Base-by-base conservation (phyloP, 306 rosid genomes). In the Prunus mira region DNA sequence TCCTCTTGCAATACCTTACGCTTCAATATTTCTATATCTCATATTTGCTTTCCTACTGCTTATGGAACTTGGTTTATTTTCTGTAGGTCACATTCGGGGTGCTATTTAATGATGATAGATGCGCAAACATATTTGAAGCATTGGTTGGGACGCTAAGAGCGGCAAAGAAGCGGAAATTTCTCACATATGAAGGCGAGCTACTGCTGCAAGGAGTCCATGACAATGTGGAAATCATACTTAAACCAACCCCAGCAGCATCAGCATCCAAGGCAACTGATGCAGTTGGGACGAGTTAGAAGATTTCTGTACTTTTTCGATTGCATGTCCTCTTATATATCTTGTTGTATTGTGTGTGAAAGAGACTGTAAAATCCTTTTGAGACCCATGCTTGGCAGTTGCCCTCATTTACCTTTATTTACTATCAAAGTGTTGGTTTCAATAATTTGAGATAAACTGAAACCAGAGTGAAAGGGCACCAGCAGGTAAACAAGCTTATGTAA, bases 201-300 rank as follows among this genome's bases (percentile, higher is more conserved):
- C 88, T 95, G 74, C 89, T 92, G 76, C 98, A 90, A 86, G 98
- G 98, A 55, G 98, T 95, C 78, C 98, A 92, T 70, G 98, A 95
- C 79, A 90, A 88, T 49, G 98, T 92, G 62, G 96, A 89, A 84
- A 95, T 95, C 79, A 76, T 64, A n/a, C 97, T 92, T 76, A 90
- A 86, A 79, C 86, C 95, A 17, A 3, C 82, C 63, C 77, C 89
- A 38, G 75, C 72, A 43, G 58, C 75, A 41, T 49, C 70, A 15
- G 22, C 65, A 3, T 10, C 43, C 10, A 79, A 60, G 49, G 68
- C 87, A 66, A 72, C 81, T 38, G 81, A 43, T 71, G 76, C 81
- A 41, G 83, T 41, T 68, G 83, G 32, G 56, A 78, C 73, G 77
- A 65, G 74, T 51, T 86, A 56, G 74, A 49, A 32, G n/a, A 10